Percentiles rank a stretch among this genome's conserved stretches.
These are phyloP conservation scores for Samsoniella hepiali DNA, from an alignment of 2,329 filamentous ascomycete genomes.

Conservation along the genomic window DNA sequence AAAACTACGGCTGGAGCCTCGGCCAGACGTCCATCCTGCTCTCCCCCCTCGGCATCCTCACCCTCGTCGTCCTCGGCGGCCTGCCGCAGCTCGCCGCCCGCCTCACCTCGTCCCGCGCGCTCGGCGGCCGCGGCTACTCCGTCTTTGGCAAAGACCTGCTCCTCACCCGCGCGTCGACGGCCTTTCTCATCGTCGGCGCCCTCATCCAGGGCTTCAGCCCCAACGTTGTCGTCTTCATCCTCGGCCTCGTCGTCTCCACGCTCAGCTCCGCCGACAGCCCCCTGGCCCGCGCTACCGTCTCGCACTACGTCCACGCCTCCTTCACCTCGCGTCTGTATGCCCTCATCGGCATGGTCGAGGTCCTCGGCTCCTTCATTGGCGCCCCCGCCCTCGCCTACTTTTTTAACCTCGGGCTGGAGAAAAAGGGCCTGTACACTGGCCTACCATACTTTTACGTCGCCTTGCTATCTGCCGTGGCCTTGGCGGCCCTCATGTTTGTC, in stretches of 20 bases:
- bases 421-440: conserved; percentile 36
- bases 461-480: conserved; percentile 28
- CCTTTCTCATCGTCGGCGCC: conserved; percentile 31
- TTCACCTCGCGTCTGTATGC: conserved; percentile 42
- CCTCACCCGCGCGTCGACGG: conserved; percentile 33
- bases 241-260: conserved; percentile 36
- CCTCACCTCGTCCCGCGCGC: conserved; percentile 30
- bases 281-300: conserved; percentile 39
- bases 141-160: conserved; percentile 38
- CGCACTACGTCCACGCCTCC: conserved; percentile 36
- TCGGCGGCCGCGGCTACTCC: conserved; percentile 24
- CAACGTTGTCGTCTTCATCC: conserved; percentile 33
- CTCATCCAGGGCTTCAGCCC: conserved; percentile 35
- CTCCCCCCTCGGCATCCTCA: conserved; percentile 39
- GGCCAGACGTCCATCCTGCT: conserved; percentile 41
- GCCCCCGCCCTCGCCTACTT: conserved; percentile 39
- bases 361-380: conserved; percentile 38
- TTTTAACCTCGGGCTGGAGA: conserved; percentile 36
- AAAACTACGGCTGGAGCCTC: conserved; percentile 42
- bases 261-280: conserved; percentile 39
- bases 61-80: conserved; percentile 35
- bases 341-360: conserved; percentile 39
- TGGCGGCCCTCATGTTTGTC: conserved; percentile 32
- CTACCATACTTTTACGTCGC: conserved; percentile 41
- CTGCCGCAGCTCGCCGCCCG: conserved; percentile 35